A percentile compares a stretch with the other conserved stretches of the same genome.
Evolutionary conservation across 2,329 filamentous ascomycete genomes (phyloP).

Genomic region (Akanthomyces dipterigenus): DNA sequence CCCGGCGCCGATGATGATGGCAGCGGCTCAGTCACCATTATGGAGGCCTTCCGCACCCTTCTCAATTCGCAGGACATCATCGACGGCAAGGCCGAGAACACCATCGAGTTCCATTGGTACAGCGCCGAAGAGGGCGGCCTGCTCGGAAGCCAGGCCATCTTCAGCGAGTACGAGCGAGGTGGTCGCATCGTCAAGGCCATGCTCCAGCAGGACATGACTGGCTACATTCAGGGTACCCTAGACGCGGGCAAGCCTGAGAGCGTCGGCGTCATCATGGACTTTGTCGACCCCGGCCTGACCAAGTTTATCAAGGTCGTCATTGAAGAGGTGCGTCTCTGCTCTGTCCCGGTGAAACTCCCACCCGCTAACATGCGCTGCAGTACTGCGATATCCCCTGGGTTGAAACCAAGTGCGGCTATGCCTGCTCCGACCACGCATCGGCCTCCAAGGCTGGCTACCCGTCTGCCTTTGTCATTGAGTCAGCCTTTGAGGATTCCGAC

Average conservation of each 20-base stretch:
- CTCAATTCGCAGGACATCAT: conserved; percentile 65
- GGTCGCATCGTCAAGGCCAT: conserved; percentile 81
- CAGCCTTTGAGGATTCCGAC: conserved; percentile 59
- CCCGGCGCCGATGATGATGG: conserved; percentile 96
- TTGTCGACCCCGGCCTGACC: conserved; percentile 74
- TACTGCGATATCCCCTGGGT: conserved; percentile 88
- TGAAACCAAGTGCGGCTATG: conserved; percentile 83
- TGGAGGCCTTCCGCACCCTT: conserved; percentile 81
- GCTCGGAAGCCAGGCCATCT: conserved; percentile 84
- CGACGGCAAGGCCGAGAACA: conserved; percentile 69
- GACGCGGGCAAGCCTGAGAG: conserved; percentile 77
- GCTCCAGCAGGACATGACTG: conserved; percentile 98
- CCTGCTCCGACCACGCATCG: conserved; percentile 69
- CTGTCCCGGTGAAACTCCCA: background rate
- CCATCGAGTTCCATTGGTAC: conserved; percentile 96
- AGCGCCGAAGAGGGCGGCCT: conserved; percentile 84
- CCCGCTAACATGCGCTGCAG: conserved; percentile 24
- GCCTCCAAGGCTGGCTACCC: conserved; percentile 70
- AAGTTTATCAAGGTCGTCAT: conserved; percentile 87
- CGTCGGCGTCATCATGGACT: conserved; percentile 90
- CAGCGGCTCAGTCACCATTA: conserved; percentile 85
- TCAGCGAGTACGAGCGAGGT: conserved; percentile 68
- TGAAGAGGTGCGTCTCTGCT: conserved; percentile 35
- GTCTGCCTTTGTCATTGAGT: conserved; percentile 70
- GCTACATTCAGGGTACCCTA: conserved; percentile 74